Percentiles rank a stretch among this genome's conserved stretches.
Conservation (phyloP, 768 basidiomycete genomes). For the Daedaleopsis sinensis region DNA sequence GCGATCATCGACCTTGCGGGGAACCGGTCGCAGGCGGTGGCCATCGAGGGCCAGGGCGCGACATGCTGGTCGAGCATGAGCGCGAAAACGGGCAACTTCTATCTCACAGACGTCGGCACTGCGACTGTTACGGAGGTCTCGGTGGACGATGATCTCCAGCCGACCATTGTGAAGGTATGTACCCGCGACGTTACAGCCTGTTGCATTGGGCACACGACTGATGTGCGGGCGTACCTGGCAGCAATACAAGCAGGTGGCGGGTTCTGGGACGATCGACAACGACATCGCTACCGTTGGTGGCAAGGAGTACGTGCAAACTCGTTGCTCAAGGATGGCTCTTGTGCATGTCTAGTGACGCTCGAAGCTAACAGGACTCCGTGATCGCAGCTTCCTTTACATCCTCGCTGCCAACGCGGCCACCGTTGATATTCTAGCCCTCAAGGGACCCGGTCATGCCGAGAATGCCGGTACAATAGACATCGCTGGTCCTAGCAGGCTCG, state of each 20-base stretch:
- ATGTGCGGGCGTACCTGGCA: not conserved
- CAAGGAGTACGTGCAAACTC: conserved; percentile 22
- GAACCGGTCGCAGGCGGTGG: conserved; percentile 19
- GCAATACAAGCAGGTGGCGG: conserved; percentile 26
- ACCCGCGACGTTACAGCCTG: no score
- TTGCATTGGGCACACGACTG: not conserved
- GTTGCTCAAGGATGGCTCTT: no score
- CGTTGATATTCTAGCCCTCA: conserved; percentile 26
- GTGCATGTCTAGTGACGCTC: not conserved
- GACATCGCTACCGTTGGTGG: conserved; percentile 22
- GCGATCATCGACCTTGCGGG: conserved; percentile 33
- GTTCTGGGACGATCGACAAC: conserved; percentile 25
- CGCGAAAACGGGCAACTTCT: conserved; percentile 36
- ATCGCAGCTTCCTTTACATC: conserved; percentile 26
- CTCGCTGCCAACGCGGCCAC: conserved; percentile 21
- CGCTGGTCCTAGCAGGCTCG: conserved; percentile 11
- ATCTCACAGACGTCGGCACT: conserved; percentile 33
- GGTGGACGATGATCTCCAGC: conserved; percentile 47
- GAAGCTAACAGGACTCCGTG: no score
- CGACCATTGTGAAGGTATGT: conserved; percentile 46
- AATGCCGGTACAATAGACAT: conserved; percentile 16
- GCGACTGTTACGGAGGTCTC: conserved; percentile 45
- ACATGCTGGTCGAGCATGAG: conserved; percentile 35
- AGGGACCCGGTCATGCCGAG: conserved; percentile 23
- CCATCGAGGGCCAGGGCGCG: conserved; percentile 32